phyloP scores from a whole-genome alignment of 1,139 yeast species.

The Candida freyschussii region DNA sequence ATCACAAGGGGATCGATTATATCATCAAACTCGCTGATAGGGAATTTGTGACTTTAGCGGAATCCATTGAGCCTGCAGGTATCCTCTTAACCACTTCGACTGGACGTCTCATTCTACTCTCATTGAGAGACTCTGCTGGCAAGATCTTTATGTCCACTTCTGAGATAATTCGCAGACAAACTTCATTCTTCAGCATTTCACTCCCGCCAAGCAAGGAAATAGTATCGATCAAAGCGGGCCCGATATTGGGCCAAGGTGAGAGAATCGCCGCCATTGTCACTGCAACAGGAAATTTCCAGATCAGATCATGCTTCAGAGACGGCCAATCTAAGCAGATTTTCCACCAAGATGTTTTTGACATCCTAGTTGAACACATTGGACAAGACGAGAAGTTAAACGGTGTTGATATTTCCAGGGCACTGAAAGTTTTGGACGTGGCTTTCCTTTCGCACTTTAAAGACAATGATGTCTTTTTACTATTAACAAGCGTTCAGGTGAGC shows the following conservation, averaged over 20 bases:
- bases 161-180: slow-evolving; percentile 29
- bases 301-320: slow-evolving; percentile 44
- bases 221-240: slow-evolving; percentile 56
- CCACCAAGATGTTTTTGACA: slow-evolving; percentile 32
- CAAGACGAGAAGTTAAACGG: slow-evolving; percentile 37
- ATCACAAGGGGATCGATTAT: slow-evolving; percentile 36
- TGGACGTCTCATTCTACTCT: slow-evolving; percentile 59
- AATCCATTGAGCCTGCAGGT: slow-evolving; percentile 73
- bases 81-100: slow-evolving; percentile 65
- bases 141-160: slow-evolving; percentile 38
- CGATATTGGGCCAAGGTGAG: slow-evolving; percentile 49
- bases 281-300: slow-evolving; percentile 38
- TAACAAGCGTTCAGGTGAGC: slow-evolving; percentile 38
- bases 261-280: slow-evolving; percentile 38
- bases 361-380: slow-evolving; percentile 34
- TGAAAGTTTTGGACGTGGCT: slow-evolving; percentile 50
- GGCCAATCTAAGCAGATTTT: slow-evolving; percentile 36
- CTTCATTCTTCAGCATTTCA: slow-evolving; percentile 27
- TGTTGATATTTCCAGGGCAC: slow-evolving; percentile 36
- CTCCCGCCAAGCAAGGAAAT: slow-evolving; percentile 39
- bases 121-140: slow-evolving; percentile 66
- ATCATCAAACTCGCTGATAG: slow-evolving; percentile 38
- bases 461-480: slow-evolving; percentile 43
- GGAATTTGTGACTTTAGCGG: slow-evolving; percentile 54
- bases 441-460: slow-evolving; percentile 28